These are phyloP conservation scores for Zymoseptoria ardabiliae DNA, from an alignment of 2,329 filamentous ascomycete genomes.

Conservation along the genomic window DNA sequence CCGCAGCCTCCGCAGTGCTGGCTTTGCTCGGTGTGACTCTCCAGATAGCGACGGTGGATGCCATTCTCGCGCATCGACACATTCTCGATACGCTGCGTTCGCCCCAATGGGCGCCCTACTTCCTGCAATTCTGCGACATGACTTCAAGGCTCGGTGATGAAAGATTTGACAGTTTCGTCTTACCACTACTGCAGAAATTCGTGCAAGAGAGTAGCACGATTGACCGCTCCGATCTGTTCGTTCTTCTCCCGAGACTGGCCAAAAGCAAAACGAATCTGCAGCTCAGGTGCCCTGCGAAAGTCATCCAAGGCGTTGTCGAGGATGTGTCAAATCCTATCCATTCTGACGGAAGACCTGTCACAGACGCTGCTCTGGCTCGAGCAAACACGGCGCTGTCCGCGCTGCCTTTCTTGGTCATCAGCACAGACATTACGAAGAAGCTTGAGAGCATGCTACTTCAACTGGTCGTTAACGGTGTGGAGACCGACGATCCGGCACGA, in stretches of 20 bases:
- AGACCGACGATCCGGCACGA: neutral
- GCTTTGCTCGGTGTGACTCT: slow-evolving; percentile 56
- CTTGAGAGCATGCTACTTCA: slow-evolving; percentile 2
- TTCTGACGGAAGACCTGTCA: neutral
- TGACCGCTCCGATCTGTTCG: slow-evolving; percentile 4
- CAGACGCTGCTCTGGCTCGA: slow-evolving; percentile 2
- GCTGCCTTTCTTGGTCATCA: slow-evolving; percentile 13
- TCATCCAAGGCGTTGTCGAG: neutral
- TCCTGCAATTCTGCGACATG: slow-evolving; percentile 77
- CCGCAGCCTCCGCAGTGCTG: slow-evolving; percentile 33
- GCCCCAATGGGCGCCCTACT: slow-evolving; percentile 61
- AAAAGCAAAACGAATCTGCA: slow-evolving; percentile 4
- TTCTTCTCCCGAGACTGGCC: slow-evolving; percentile 10
- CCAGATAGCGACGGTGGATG: slow-evolving; percentile 70
- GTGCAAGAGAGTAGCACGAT: slow-evolving; percentile 51
- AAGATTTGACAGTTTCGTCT: slow-evolving; percentile 70
- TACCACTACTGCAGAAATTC: slow-evolving; percentile 79
- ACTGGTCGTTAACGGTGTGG: slow-evolving; percentile 12
- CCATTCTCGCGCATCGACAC: slow-evolving; percentile 62
- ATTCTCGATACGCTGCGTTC: slow-evolving; percentile 58
- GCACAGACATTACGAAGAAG: slow-evolving; percentile 1
- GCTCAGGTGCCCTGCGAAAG: slow-evolving; percentile 5
- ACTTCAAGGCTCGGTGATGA: slow-evolving; percentile 66
- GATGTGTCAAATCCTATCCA: neutral
- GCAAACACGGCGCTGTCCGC: slow-evolving; percentile 14